Base-by-base conservation (phyloP, 208 protist species). In the Leishmania tropica region DNA sequence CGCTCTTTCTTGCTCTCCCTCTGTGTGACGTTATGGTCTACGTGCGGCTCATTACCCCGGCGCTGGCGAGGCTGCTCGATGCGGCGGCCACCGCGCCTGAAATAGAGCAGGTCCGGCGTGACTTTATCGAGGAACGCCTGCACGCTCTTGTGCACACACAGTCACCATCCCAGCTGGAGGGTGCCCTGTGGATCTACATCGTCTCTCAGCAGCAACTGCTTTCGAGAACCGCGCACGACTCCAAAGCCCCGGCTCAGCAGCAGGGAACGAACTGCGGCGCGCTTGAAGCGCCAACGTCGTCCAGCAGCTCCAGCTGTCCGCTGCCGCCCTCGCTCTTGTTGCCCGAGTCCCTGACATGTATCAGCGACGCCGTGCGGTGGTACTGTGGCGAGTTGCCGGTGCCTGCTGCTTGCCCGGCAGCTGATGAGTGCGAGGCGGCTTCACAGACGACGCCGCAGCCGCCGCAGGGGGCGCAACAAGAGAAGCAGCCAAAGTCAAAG, bases 341-440 rank as follows among this genome's bases (percentile, higher is more conserved):
- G n/a, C 82, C 82, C 3, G 31, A 19, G 21, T 42, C 28, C 62
- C 48, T 85, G 6, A 45, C 62, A 28, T 42, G 35, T 3, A 80
- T 85, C 77, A 75, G 80, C 35, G 82, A 81, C 42, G 82, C 78
- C 11, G 82, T 82, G 72, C 77, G 62, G 8, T 85, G 82, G 82
- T 85, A 85, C 62, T 62, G 82, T 62, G 82, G 54, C 13, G 82
- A 85, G 56, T 35, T 73, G n/a, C 0, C 53, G 21, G 24, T 42
- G 7, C 35, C n/a, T 35, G 21, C 45, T 51, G 1, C 45, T 54
- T 28, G 10, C 45, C 45, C 70, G 70, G 13, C 13, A 4, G 40
- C 51, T 11, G 68, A 80, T 35, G n/a, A 70, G 28, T 8, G 62
- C 24, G 47, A 28, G 42, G 6, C 8, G 35, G n/a, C 31, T 31